A percentile compares a stretch with the other conserved stretches of the same genome.
Conservation (phyloP, 768 basidiomycete genomes). For the Tephrocybe rancida region DNA sequence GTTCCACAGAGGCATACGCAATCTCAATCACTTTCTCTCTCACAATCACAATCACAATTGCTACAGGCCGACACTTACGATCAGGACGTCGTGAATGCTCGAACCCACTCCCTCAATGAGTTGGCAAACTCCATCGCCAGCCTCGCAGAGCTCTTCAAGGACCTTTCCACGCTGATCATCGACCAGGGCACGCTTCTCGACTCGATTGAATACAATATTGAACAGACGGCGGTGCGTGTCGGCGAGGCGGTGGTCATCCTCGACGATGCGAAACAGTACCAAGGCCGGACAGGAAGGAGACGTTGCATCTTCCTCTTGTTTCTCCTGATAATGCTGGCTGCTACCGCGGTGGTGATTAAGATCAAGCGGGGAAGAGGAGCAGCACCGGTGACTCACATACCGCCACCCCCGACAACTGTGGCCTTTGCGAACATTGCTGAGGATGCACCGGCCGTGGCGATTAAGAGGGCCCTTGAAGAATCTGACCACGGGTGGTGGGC, state of each 20-base stretch:
- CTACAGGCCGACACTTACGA: slow-evolving; percentile 40
- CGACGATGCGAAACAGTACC: slow-evolving; percentile 82
- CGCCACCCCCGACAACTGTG: slow-evolving; percentile 20
- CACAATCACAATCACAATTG: slow-evolving; percentile 38
- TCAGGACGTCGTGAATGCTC: slow-evolving; percentile 42
- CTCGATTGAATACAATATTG: slow-evolving; percentile 96
- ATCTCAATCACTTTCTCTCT: slow-evolving; percentile 37
- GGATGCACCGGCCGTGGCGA: background rate
- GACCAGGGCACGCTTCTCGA: slow-evolving; percentile 98
- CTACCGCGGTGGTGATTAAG: slow-evolving; percentile 91
- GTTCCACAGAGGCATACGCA: slow-evolving; percentile 29
- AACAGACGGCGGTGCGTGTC: slow-evolving; percentile 83
- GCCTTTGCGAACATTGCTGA: background rate
- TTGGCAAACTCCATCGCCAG: slow-evolving; percentile 91
- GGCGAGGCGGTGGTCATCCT: slow-evolving; percentile 86
- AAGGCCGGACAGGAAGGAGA: slow-evolving; percentile 90
- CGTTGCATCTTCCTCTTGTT: slow-evolving; percentile 92
- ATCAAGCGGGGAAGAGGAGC: slow-evolving; percentile 54
- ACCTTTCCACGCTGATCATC: slow-evolving; percentile 89
- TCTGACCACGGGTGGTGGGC: slow-evolving; percentile 5
- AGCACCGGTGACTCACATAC: slow-evolving; percentile 27
- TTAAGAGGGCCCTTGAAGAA: background rate
- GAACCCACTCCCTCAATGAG: slow-evolving; percentile 76
- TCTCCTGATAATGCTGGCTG: slow-evolving; percentile 85
- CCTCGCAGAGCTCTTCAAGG: slow-evolving; percentile 95